A percentile compares a stretch with the other conserved stretches of the same genome.
These are phyloP conservation scores for Fusarium caatingaense DNA, from an alignment of 2,329 filamentous ascomycete species.

Conservation along the genomic window DNA sequence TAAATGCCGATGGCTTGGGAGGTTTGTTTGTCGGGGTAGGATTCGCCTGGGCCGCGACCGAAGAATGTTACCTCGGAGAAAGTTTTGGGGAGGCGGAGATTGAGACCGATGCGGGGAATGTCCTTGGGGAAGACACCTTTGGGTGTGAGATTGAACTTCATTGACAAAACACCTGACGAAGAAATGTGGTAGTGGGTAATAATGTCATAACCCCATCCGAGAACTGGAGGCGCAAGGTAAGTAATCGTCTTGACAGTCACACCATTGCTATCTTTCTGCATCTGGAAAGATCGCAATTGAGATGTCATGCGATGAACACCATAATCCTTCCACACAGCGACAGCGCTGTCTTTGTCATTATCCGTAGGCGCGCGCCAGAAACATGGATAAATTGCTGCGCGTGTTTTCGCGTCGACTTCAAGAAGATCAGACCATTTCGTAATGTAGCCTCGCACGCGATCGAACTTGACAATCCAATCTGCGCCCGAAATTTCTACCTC, in stretches of 20 bases:
- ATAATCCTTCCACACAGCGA: conserved; percentile 8
- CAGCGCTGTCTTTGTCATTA: conserved; percentile 8
- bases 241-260: background rate
- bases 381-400: conserved; percentile 4
- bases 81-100: conserved; percentile 3
- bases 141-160: background rate
- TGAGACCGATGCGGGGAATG: background rate
- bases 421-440: conserved; percentile 9
- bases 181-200: conserved; percentile 1
- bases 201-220: conserved; percentile 19
- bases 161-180: background rate
- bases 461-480: background rate
- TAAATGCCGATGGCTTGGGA: conserved; percentile 5
- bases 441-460: conserved; percentile 11
- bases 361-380: conserved; percentile 20
- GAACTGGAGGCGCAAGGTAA: conserved; percentile 7
- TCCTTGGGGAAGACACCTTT: background rate
- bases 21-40: conserved; percentile 9
- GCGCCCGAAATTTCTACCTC: background rate
- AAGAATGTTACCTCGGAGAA: conserved; percentile 1
- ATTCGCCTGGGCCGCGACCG: conserved; percentile 9
- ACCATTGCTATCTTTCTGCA: accelerated
- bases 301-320: conserved; percentile 17
- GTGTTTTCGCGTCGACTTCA: background rate
- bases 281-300: conserved; percentile 6